These are phyloP conservation scores for Mycena citricolor DNA, from an alignment of 1,284 basidiomycete species.

Conservation along the genomic window DNA sequence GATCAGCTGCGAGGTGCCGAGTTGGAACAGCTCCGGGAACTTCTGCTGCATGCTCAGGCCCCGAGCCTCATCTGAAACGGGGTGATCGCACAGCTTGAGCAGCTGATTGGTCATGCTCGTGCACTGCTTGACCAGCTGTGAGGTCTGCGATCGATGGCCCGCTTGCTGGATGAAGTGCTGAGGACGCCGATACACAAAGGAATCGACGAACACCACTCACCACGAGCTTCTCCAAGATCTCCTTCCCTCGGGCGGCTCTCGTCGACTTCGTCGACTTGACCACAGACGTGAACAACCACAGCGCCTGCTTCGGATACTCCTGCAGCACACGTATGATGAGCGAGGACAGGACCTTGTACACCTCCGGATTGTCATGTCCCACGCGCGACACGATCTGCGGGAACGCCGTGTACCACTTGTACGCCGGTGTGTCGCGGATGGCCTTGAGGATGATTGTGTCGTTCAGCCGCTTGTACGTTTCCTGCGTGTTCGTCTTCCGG, in stretches of 20 bases:
- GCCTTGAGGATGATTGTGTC: slow-evolving; percentile 47
- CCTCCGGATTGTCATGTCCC: slow-evolving; percentile 72
- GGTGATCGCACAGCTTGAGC: slow-evolving; percentile 64
- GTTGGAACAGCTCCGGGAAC: slow-evolving; percentile 60
- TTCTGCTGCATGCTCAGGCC: slow-evolving; percentile 61
- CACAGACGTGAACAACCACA: slow-evolving; percentile 93
- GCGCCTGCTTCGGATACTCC: slow-evolving; percentile 86
- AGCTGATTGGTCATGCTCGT: slow-evolving; percentile 68
- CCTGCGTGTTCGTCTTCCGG: slow-evolving; percentile 31
- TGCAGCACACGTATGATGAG: slow-evolving; percentile 78
- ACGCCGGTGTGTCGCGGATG: slow-evolving; percentile 66
- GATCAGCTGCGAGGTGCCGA: slow-evolving; percentile 71
- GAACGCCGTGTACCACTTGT: slow-evolving; percentile 97
- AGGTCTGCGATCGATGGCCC: slow-evolving; percentile 40
- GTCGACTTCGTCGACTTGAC: slow-evolving; percentile 79
- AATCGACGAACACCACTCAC: slow-evolving; percentile 37
- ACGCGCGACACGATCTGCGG: slow-evolving; percentile 97
- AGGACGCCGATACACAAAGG: background rate
- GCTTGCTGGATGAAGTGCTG: slow-evolving; percentile 37
- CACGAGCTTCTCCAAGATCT: slow-evolving; percentile 67
- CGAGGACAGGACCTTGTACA: slow-evolving; percentile 64
- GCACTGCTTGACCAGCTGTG: slow-evolving; percentile 55
- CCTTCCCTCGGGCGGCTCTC: slow-evolving; percentile 62
- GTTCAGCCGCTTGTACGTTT: slow-evolving; percentile 59
- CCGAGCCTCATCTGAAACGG: slow-evolving; percentile 45